phyloP scores from a whole-genome alignment of 352 stramenopile genomes.

The Aphanomyces invadans region DNA sequence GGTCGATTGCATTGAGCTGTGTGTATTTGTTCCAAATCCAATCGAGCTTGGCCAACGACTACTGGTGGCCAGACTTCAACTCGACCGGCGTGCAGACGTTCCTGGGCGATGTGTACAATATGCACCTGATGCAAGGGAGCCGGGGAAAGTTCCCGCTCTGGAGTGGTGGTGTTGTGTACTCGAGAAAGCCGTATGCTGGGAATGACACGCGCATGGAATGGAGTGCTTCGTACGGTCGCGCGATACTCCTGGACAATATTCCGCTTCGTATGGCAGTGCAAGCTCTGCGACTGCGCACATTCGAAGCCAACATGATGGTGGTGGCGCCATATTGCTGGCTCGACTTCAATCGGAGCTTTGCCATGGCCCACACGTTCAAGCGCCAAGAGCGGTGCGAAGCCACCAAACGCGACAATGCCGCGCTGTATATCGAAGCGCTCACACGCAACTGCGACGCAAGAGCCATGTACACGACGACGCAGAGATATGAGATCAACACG shows the following conservation, averaged over 20 bases:
- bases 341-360: background rate
- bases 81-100: slow-evolving; percentile 1
- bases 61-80: slow-evolving; percentile 5
- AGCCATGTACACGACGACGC: background rate
- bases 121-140: background rate
- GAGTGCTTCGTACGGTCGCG: background rate
- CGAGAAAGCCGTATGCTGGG: background rate
- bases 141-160: background rate
- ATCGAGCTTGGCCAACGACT: background rate
- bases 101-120: background rate
- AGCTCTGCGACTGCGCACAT: background rate
- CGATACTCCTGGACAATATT: background rate
- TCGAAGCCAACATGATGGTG: slow-evolving; percentile 2
- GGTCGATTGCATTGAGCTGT: background rate
- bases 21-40: background rate
- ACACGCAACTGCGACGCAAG: background rate
- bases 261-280: background rate
- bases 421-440: slow-evolving; percentile 7
- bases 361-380: background rate
- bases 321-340: slow-evolving; percentile 16
- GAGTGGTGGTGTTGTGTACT: background rate
- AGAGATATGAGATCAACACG: background rate
- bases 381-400: slow-evolving; percentile 9
- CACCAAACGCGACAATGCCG: background rate
- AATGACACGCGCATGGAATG: background rate